A percentile compares a stretch with the other conserved stretches of the same genome.
Evolutionary conservation across 208 protist genomes (phyloP).

Genomic region (Leishmania major): DNA sequence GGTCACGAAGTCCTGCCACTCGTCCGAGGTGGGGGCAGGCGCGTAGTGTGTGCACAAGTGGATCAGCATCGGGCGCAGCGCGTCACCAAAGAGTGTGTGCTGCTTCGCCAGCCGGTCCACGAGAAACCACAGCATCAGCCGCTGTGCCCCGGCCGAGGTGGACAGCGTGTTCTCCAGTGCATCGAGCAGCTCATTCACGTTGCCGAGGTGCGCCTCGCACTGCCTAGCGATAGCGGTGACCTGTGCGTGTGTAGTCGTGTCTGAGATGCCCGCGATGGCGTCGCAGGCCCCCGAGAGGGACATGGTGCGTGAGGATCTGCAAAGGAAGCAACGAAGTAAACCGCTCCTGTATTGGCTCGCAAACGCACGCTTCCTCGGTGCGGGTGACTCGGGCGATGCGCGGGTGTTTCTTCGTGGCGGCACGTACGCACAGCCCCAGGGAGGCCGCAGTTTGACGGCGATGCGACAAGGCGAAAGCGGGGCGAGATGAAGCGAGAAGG

Average conservation of each 20-base stretch:
- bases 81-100: conserved; percentile 76
- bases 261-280: conserved; percentile 65
- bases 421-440: background rate
- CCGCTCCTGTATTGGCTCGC: background rate
- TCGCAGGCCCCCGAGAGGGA: conserved; percentile 74
- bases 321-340: background rate
- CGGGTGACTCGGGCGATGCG: background rate
- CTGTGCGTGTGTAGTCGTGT: conserved; percentile 47
- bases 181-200: conserved; percentile 71
- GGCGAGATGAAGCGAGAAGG: background rate
- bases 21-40: conserved; percentile 27
- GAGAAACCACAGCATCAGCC: conserved; percentile 84
- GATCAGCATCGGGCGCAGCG: conserved; percentile 68
- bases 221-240: conserved; percentile 54
- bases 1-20: conserved; percentile 70
- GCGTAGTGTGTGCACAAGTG: conserved; percentile 54
- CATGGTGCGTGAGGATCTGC: conserved; percentile 16
- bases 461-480: no score
- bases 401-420: background rate
- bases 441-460: background rate
- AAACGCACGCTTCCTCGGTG: background rate
- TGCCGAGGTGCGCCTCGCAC: conserved; percentile 71
- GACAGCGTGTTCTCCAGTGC: conserved; percentile 74
- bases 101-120: conserved; percentile 87
- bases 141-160: conserved; percentile 46